Conservation (phyloP, 148 eudicot species). For the Vaccinium macrocarpon region DNA sequence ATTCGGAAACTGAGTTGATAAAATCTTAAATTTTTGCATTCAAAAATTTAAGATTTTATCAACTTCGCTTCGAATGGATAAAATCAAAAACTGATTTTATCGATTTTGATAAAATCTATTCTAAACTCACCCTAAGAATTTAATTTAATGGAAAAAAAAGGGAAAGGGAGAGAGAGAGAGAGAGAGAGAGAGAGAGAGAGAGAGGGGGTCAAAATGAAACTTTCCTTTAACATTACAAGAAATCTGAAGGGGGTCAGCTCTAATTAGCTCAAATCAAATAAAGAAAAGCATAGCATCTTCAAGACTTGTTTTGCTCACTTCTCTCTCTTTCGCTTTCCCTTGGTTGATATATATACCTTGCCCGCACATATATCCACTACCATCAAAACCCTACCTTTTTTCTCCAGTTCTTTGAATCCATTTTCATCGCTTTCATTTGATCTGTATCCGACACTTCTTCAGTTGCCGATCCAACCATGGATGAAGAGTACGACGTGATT, state of each 20-base stretch:
- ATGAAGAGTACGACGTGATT: slow-evolving; percentile 16
- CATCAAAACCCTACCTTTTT: slow-evolving; percentile 1
- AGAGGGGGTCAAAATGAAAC: neutral
- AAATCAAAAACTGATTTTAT: no score
- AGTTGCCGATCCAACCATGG: slow-evolving; percentile 15
- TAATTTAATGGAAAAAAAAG: no score
- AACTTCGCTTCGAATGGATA: no score
- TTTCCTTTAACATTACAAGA: neutral
- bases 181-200: no score
- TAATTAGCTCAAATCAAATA: neutral
- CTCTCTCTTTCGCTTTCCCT: neutral
- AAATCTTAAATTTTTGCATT: no score
- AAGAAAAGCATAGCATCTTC: neutral
- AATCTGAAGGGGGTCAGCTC: neutral
- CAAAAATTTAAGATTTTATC: no score
- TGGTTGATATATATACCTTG: neutral
- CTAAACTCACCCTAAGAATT: no score
- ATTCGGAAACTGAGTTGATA: no score
- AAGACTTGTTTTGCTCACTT: neutral
- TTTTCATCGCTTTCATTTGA: neutral
- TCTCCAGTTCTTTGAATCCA: neutral
- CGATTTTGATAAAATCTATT: no score
- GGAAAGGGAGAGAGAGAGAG: no score
- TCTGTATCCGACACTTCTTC: neutral
- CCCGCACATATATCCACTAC: neutral